Base-by-base conservation (phyloP, 192 early-diverging fungal genomes). In the Coemansia sp. region DNA sequence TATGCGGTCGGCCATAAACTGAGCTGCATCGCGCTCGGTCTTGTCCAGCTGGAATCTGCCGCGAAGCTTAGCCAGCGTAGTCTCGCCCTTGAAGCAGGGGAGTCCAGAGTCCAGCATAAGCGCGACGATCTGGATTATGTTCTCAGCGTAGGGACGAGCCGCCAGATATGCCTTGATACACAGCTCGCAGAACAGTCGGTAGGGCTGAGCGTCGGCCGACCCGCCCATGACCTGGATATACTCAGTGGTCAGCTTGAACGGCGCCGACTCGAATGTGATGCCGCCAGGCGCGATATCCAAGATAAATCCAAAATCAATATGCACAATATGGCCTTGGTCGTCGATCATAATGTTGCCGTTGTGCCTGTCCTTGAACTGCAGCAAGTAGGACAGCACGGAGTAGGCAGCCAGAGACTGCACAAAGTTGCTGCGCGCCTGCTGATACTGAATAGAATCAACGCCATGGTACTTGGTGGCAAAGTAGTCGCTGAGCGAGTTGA, bases 341-440 rank as follows among this genome's bases (percentile, higher is more conserved):
- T 99, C 97, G 62, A 98, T 86, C 97, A 99, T 98, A 68, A 99
- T 97, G 82, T 99, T 99, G 53, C 96, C 96, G 79, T 99, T 99
- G 76, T 99, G 96, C 23, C 97, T 86, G 84, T 99, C 97, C 77
- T 98, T 98, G 83, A 99, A 93, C 74, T 98, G 96, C 25, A 99
- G 84, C 62, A 99, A 47, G 77, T 93, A 99, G 56, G 94, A 86
- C 13, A 98, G 88, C 23, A 99, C 86, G 25, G 94, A 96, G 79
- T 98, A 99, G 4, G 96, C 92, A 2, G 97, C 97, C 20, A 94
- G 86, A 62, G 90, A 93, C 72, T 94, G 92, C 35, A 98, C 91
- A 88, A 99, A 99, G 76, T 93, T 94, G 68, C 85, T 90, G 41
- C 93, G 91, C 3, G 95, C 95, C 76, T 92, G 91, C 66, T 94